A percentile compares a stretch with the other conserved stretches of the same genome.
phyloP scores from a whole-genome alignment of 2,329 filamentous ascomycete species.

The Aschersonia sp. region DNA sequence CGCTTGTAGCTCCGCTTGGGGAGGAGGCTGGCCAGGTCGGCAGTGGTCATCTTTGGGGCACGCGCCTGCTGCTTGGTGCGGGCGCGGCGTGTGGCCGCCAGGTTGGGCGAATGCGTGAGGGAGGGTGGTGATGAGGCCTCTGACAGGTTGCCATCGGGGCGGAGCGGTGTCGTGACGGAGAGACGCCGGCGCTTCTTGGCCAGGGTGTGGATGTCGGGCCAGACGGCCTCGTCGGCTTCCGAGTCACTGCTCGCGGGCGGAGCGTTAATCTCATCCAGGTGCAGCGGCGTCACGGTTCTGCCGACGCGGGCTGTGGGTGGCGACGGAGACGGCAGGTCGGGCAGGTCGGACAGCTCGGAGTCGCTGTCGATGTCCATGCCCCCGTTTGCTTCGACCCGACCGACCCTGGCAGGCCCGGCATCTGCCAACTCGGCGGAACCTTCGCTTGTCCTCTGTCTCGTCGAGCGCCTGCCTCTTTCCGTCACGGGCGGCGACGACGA shows the following conservation, averaged over 20 bases:
- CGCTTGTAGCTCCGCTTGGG: constrained; percentile 34
- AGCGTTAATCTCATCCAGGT: constrained; percentile 35
- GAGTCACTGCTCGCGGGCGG: constrained; percentile 40
- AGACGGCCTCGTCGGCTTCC: constrained; percentile 26
- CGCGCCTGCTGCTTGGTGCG: constrained; percentile 18
- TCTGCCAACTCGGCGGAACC: constrained; percentile 23
- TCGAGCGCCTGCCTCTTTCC: constrained; percentile 12
- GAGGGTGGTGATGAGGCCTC: constrained; percentile 50
- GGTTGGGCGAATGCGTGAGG: constrained; percentile 51
- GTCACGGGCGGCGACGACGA: not conserved
- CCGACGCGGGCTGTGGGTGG: constrained; percentile 12
- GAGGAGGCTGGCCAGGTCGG: constrained; percentile 36
- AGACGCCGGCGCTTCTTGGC: constrained; percentile 28
- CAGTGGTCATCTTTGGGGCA: constrained; percentile 34
- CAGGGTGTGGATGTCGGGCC: constrained; percentile 37
- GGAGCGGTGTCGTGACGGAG: constrained; percentile 21
- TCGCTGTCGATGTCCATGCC: constrained; percentile 16
- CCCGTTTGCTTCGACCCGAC: constrained; percentile 12
- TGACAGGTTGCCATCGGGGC: constrained; percentile 26
- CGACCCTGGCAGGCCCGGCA: constrained; percentile 21
- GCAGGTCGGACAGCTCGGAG: constrained; percentile 23
- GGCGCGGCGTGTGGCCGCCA: constrained; percentile 17
- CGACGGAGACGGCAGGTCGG: constrained; percentile 21
- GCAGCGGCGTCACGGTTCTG: constrained; percentile 26
- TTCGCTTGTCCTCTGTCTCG: constrained; percentile 39